phyloP scores from a whole-genome alignment of 805 yeast species.

The Candida anglica region DNA sequence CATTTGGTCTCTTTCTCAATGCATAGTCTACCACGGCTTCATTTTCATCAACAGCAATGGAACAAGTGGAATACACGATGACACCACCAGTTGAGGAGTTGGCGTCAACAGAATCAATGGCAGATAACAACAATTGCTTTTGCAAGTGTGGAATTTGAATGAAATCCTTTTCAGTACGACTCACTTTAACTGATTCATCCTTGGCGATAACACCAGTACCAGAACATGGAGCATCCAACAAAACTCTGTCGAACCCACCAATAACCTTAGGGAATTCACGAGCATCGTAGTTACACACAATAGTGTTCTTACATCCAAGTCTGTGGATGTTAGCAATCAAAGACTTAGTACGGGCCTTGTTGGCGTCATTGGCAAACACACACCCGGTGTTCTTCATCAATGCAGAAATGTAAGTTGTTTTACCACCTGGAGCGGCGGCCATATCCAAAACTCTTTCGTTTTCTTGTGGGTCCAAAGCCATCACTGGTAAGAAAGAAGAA shows the following conservation, averaged over 20 bases:
- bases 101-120: conserved; percentile 97
- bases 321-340: conserved; percentile 96
- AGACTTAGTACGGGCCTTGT: conserved; percentile 93
- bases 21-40: conserved; percentile 99
- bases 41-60: conserved; percentile 96
- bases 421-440: conserved; percentile 99
- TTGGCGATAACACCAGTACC: conserved; percentile 99
- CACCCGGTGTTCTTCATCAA: conserved; percentile 98
- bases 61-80: conserved; percentile 96
- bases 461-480: conserved; percentile 98
- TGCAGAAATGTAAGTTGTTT: conserved; percentile 91
- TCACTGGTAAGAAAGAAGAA: conserved; percentile 93
- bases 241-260: conserved; percentile 95
- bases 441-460: conserved; percentile 93
- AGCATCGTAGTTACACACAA: conserved; percentile 97
- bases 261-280: conserved; percentile 97
- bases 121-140: conserved; percentile 87
- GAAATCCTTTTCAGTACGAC: conserved; percentile 94
- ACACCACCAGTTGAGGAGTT: conserved; percentile 87
- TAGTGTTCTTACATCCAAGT: conserved; percentile 92
- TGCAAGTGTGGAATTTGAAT: conserved; percentile 95
- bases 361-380: conserved; percentile 95
- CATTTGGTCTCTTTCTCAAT: conserved; percentile 92
- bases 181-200: conserved; percentile 90
- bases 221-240: conserved; percentile 98